Evolutionary conservation across 305 asterid genomes (phyloP), one percentile per base, ranked within the genome.

Genomic region (Rubia balearica): DNA sequence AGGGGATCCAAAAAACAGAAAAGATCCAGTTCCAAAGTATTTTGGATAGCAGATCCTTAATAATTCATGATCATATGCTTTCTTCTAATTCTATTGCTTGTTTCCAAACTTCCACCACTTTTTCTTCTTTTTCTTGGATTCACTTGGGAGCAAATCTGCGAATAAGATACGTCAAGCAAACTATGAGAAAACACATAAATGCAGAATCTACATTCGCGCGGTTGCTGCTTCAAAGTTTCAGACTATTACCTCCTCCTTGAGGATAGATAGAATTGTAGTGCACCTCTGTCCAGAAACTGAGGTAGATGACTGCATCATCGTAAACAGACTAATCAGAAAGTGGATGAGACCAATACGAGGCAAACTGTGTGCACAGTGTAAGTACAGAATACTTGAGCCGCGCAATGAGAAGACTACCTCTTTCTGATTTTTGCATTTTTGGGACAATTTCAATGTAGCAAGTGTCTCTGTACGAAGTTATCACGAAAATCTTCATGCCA

Each of bases 31-130:
- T 30, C 33, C 33, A 48, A 13, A 48, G 16, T 13, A 12, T 10
- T 46, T 48, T 48, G 53, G 13, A 51, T 62, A 48, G 57, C 36
- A 4, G 27, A 38, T 51, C 13, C 36, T 51, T 41, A 36, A 61
- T 17, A 57, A 22, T 24, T 27, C 67, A 45, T 46, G 24, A 9
- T 6, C 10, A 41, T 4, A 41, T 41, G 17, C 53, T 51, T 51
- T 51, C 19, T 51, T 51, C 57, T 16, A 51, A 2, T 51, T 51
- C 82, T 83, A 80, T 78, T 87, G 82, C 82, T 84, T 85, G 82
- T 86, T 85, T 68, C 95, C 68, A 41, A 86, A 86, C 80, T 69
- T 81, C 96, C 95, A 85, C 90, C 91, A 89, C 83, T 79, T 89
- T 66, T 89, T 89, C 68, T 89, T 90, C 86, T 88, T 88, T 83